These are phyloP conservation scores for Penicillium paxilli DNA, from an alignment of 495 filamentous ascomycete genomes.

Conservation along the genomic window DNA sequence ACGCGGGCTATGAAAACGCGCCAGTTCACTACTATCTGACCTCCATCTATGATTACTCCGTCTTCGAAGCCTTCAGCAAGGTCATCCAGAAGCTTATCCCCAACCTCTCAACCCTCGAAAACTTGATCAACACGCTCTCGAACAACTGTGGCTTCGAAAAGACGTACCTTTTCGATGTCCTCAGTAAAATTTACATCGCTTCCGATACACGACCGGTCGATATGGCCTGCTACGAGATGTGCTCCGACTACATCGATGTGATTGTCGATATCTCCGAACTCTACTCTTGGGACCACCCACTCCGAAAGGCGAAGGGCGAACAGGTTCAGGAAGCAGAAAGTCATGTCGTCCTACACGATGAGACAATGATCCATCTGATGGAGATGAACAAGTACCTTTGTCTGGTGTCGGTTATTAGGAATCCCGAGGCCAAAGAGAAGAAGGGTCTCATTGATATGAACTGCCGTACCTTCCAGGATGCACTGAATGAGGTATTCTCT, in stretches of 20 bases:
- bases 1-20: constrained; percentile 87
- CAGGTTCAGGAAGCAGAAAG: constrained; percentile 77
- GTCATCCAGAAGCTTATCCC: constrained; percentile 97
- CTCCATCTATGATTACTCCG: constrained; percentile 95
- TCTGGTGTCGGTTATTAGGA: constrained; percentile 74
- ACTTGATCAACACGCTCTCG: constrained; percentile 84
- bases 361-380: constrained; percentile 80
- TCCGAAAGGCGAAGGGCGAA: constrained; percentile 59
- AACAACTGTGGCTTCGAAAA: constrained; percentile 93
- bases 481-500: constrained; percentile 57
- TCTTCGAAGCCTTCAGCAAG: constrained; percentile 97
- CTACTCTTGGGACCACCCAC: constrained; percentile 72
- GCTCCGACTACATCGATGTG: constrained; percentile 95
- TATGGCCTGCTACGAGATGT: constrained; percentile 93
- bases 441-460: constrained; percentile 63
- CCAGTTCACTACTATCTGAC: constrained; percentile 92
- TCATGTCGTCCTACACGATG: constrained; percentile 73
- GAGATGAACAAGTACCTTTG: constrained; percentile 89
- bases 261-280: constrained; percentile 95
- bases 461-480: constrained; percentile 59
- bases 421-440: constrained; percentile 56
- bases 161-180: constrained; percentile 93
- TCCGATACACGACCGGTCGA: constrained; percentile 91
- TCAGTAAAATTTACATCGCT: constrained; percentile 97
- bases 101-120: constrained; percentile 86